Conservation (phyloP, 345 rosid genomes). For the Arabis hirsuta region DNA sequence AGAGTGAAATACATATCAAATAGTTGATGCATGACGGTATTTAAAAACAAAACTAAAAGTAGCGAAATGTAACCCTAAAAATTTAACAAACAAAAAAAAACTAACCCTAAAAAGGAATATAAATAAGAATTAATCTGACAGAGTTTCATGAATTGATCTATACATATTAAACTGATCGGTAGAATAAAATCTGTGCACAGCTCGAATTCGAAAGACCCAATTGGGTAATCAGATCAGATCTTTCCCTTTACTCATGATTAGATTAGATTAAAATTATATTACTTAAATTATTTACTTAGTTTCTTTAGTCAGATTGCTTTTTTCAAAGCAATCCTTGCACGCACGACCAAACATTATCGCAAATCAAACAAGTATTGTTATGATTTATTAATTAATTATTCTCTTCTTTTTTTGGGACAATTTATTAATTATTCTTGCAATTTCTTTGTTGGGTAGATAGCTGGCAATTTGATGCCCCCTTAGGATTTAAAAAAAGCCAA, state of each 20-base stretch:
- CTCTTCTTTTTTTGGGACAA: background rate
- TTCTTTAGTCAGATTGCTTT: constrained; percentile 5
- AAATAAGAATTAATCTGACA: constrained; percentile 5
- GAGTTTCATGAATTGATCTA: background rate
- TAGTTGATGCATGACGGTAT: background rate
- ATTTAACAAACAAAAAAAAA: too few relatives aligned
- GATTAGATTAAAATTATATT: constrained; percentile 22
- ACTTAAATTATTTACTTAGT: constrained; percentile 32
- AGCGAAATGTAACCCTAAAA: background rate
- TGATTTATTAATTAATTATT: constrained; percentile 14
- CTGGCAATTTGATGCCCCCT: constrained; percentile 43
- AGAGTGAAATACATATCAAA: background rate
- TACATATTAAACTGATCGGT: background rate
- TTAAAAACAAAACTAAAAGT: background rate
- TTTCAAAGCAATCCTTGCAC: constrained; percentile 39
- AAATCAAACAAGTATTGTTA: constrained; percentile 29
- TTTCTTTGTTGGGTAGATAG: constrained; percentile 43
- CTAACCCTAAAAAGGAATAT: background rate
- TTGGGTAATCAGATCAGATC: constrained; percentile 40
- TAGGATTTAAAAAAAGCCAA: constrained; percentile 14
- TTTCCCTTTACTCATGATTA: constrained; percentile 4
- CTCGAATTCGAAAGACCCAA: constrained; percentile 34
- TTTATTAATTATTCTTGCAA: constrained; percentile 14
- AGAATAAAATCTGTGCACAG: constrained; percentile 40
- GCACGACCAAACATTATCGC: constrained; percentile 45